Conservation (phyloP, 495 filamentous ascomycete species). For the Lasiosphaeria ovina region DNA sequence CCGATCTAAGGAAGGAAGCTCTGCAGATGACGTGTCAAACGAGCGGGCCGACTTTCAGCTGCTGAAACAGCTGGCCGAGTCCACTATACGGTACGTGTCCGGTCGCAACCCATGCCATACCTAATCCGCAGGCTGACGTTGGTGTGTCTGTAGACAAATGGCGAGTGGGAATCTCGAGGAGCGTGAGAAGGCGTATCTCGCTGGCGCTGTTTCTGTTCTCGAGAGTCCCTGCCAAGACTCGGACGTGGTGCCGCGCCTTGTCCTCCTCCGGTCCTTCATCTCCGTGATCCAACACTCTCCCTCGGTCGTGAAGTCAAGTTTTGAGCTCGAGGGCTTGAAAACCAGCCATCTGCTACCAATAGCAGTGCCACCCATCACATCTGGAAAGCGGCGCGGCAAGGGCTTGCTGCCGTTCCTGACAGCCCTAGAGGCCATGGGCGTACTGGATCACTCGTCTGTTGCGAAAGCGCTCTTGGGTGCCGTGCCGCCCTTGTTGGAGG, state of each 20-base stretch:
- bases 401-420: conserved; percentile 18
- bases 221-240: conserved; percentile 23
- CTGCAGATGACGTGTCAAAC: conserved; percentile 9
- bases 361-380: conserved; percentile 8
- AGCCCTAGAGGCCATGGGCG: conserved; percentile 21
- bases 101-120: background rate
- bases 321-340: conserved; percentile 16
- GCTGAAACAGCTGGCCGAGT: conserved; percentile 29
- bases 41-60: conserved; percentile 22
- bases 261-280: conserved; percentile 23
- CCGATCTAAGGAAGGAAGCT: conserved; percentile 12
- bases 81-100: conserved; percentile 31
- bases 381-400: conserved; percentile 17
- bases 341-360: conserved; percentile 13
- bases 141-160: conserved; percentile 29
- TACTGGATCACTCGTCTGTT: conserved; percentile 14
- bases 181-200: conserved; percentile 35
- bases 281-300: conserved; percentile 13
- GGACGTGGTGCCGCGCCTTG: conserved; percentile 19
- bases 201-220: conserved; percentile 24
- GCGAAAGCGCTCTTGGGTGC: conserved; percentile 8
- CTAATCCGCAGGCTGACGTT: conserved; percentile 9
- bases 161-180: conserved; percentile 31
- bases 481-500: conserved; percentile 25
- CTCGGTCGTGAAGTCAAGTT: conserved; percentile 15